These are phyloP conservation scores for Globisporangium orthogonon DNA, from an alignment of 352 stramenopile genomes.

Conservation along the genomic window DNA sequence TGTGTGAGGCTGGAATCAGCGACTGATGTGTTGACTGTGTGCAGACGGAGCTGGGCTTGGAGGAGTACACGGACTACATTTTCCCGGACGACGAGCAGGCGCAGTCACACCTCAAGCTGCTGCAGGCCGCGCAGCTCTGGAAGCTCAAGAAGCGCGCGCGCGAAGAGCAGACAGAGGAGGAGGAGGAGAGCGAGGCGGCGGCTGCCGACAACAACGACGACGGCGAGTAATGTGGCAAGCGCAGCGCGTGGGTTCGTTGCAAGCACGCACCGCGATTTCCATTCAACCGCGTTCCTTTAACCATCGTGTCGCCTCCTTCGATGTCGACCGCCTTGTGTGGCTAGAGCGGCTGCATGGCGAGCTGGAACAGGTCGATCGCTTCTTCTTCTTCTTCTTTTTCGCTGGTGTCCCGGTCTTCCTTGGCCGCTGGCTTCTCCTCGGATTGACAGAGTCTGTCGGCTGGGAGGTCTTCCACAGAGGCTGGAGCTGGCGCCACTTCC, in stretches of 20 bases:
- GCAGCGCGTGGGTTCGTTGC: not conserved
- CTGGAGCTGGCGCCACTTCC: no score
- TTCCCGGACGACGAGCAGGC: slow-evolving; percentile 98
- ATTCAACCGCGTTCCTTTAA: not conserved
- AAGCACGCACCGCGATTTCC: not conserved
- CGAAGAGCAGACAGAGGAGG: slow-evolving; percentile 27
- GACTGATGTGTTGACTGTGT: not conserved
- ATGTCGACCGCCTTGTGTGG: no score
- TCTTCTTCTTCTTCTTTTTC: not conserved
- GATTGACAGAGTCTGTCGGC: no score
- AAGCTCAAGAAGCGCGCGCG: slow-evolving; percentile 85
- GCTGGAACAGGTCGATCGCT: slow-evolving; percentile 10
- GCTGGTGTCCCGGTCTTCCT: not conserved
- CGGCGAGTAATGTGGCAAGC: not conserved
- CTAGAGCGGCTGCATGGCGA: slow-evolving; percentile 13
- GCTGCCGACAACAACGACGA: slow-evolving; percentile 4
- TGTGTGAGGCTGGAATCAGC: no score
- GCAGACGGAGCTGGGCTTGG: slow-evolving; percentile 86
- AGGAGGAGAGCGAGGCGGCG: not conserved
- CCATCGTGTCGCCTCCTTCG: no score
- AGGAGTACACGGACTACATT: slow-evolving; percentile 99
- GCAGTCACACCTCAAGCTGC: slow-evolving; percentile 94
- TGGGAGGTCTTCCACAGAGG: no score
- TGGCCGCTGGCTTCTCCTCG: not conserved
- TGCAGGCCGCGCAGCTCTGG: slow-evolving; percentile 97